These are phyloP conservation scores for Phytophthora sansomeana DNA, from an alignment of 352 stramenopile species.

Conservation along the genomic window DNA sequence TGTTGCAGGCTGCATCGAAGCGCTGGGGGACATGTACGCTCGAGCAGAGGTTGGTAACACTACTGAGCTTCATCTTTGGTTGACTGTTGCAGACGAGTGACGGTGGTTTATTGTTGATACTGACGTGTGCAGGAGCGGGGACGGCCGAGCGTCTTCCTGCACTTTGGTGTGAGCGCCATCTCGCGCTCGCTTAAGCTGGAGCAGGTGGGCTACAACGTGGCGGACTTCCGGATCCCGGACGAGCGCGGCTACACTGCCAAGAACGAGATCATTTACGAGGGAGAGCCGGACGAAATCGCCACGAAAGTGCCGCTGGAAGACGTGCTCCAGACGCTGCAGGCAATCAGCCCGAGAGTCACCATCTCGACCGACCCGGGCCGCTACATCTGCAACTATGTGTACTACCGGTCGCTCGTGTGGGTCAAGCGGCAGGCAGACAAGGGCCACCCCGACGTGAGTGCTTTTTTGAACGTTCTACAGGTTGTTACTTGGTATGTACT, in stretches of 20 bases:
- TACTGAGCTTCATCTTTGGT: neutral
- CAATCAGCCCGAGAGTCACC: conserved; percentile 37
- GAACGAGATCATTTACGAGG: conserved; percentile 56
- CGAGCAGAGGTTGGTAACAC: conserved; percentile 35
- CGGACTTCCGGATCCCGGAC: conserved; percentile 84
- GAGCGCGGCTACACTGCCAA: conserved; percentile 73
- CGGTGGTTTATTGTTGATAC: neutral
- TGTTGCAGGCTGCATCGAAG: conserved; percentile 37
- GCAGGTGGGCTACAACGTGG: conserved; percentile 79
- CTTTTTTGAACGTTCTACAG: conserved; percentile 1
- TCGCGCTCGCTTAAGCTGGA: conserved; percentile 65
- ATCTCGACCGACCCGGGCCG: conserved; percentile 81
- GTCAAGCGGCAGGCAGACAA: conserved; percentile 50
- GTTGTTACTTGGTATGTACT: neutral
- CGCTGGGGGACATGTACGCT: conserved; percentile 35
- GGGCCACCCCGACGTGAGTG: conserved; percentile 41
- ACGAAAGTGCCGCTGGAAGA: conserved; percentile 70
- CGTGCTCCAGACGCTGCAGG: conserved; percentile 50
- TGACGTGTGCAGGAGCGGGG: conserved; percentile 42
- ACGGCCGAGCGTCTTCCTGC: conserved; percentile 70
- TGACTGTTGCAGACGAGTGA: neutral
- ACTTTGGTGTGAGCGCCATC: conserved; percentile 71
- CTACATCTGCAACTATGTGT: conserved; percentile 91
- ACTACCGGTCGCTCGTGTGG: conserved; percentile 82
- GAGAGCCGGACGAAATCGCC: conserved; percentile 51